phyloP scores from a whole-genome alignment of 768 basidiomycete species.

The Cystobasidium onofrii region DNA sequence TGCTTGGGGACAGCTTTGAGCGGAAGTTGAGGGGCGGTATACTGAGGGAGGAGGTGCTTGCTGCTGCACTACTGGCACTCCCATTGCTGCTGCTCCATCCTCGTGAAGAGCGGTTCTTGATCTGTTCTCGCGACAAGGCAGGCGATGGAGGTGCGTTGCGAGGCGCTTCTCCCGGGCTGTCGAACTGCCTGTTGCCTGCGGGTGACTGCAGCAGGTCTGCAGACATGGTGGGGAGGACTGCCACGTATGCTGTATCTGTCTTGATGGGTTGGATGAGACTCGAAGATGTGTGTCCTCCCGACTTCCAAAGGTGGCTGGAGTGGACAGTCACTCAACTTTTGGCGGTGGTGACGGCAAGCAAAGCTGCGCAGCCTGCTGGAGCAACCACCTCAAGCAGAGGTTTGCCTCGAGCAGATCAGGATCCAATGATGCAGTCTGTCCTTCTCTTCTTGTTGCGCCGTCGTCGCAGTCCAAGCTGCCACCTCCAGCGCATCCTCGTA shows the following conservation, averaged over 20 bases:
- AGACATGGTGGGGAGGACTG: neutral
- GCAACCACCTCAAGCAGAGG: too few species aligned
- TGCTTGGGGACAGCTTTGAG: neutral
- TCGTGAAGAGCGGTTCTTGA: slow-evolving; percentile 26
- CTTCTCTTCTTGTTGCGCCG: neutral
- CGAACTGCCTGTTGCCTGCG: neutral
- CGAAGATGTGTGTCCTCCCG: neutral
- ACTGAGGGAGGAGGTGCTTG: neutral
- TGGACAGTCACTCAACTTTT: slow-evolving; percentile 17
- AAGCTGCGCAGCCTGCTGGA: too few species aligned
- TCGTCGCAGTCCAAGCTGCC: neutral
- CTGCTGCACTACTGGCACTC: neutral
- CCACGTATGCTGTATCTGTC: neutral
- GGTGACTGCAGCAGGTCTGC: slow-evolving; percentile 4
- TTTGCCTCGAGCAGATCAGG: too few species aligned
- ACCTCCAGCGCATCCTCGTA: neutral
- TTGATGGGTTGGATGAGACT: too few species aligned
- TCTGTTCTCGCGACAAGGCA: slow-evolving; percentile 27
- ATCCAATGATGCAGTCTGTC: too few species aligned
- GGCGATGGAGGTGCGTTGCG: slow-evolving; percentile 20
- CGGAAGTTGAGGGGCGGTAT: slow-evolving; percentile 9
- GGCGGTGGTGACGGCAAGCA: neutral
- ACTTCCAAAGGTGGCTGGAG: neutral
- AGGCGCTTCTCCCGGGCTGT: neutral
- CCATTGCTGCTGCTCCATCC: slow-evolving; percentile 20